Base-by-base conservation (phyloP, 345 rosid species). In the Schrenkiella parvula region DNA sequence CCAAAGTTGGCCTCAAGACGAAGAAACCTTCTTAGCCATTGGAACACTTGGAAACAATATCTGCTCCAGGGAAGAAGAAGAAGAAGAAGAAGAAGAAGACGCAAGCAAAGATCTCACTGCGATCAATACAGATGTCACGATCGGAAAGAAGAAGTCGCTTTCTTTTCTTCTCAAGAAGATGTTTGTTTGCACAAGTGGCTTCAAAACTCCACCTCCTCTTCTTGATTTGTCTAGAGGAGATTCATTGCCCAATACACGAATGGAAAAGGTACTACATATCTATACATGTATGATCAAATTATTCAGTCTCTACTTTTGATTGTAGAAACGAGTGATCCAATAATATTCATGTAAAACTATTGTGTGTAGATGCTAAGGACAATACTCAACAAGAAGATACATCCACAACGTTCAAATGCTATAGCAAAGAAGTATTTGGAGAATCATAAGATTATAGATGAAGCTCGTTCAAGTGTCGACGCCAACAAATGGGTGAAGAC, bases 401-500 rank as follows among this genome's bases (percentile, higher is more conserved):
- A 84, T 69, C 92, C 91, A 73, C 86, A 80, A 53, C 75, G 78
- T 23, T 72, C 82, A 47, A 70, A 81, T 43, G 13, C 64, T 28
- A 51, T 73, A 34, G 57, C 81, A 7, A 83, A 73, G 67, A 83
- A 82, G 53, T 80, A 68, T 71, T 66, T 84, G 77, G 82, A 73
- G 72, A 78, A 79, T 39, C 78, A 69, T 2, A 76, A 70, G 41
- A 52, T 64, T 17, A 37, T 50, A 17, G 43, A 70, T 34, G 81
- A 74, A 59, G 84, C 82, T 41, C 82, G 78, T 13, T 41, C 82
- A 78, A 51, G 78, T 60, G 80, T 69, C 8, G 81, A 76, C 18
- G 80, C 82, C 65, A 83, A 78, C 55, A 92, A 83, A 82, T 92
- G 96, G 98, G 89, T 82, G 51, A 92, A 77, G 82, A 88, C 93